Conservation (phyloP, 352 stramenopile species). For the Pythium pyrilobum region DNA sequence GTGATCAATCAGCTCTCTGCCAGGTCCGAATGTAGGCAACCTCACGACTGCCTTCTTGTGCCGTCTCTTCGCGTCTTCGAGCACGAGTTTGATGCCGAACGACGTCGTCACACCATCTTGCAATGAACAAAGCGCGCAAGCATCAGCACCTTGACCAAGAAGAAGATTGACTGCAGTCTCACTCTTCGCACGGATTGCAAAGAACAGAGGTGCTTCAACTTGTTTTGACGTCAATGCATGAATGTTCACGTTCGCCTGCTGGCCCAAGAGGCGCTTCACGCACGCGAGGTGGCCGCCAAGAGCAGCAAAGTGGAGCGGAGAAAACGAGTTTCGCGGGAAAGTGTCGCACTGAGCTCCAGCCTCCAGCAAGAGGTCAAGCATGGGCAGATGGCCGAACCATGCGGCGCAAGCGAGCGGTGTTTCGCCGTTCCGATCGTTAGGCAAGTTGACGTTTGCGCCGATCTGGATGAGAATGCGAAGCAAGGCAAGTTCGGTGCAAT, state of each 20-base stretch:
- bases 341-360: slow-evolving; percentile 31
- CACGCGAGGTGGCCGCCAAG: slow-evolving; percentile 35
- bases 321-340: slow-evolving; percentile 39
- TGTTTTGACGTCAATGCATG: slow-evolving; percentile 24
- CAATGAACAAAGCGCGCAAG: slow-evolving; percentile 37
- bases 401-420: slow-evolving; percentile 44
- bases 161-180: slow-evolving; percentile 42
- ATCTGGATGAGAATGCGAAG: slow-evolving; percentile 43
- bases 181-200: slow-evolving; percentile 50
- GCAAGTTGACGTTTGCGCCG: slow-evolving; percentile 42
- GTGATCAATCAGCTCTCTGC: slow-evolving; percentile 11
- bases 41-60: not conserved
- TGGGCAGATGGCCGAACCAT: slow-evolving; percentile 36
- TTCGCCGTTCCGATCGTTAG: slow-evolving; percentile 46
- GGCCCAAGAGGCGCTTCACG: slow-evolving; percentile 34
- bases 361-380: slow-evolving; percentile 53
- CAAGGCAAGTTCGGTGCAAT: slow-evolving; percentile 27
- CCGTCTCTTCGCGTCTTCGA: too few relatives aligned
- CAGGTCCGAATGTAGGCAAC: slow-evolving; percentile 2
- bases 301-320: slow-evolving; percentile 51
- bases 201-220: slow-evolving; percentile 47
- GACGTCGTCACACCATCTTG: slow-evolving; percentile 27
- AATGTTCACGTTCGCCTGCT: slow-evolving; percentile 33
- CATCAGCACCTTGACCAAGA: slow-evolving; percentile 31
- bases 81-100: slow-evolving; percentile 25